phyloP scores from a whole-genome alignment of 106 monocot species.

The Narthecium ossifragum region DNA sequence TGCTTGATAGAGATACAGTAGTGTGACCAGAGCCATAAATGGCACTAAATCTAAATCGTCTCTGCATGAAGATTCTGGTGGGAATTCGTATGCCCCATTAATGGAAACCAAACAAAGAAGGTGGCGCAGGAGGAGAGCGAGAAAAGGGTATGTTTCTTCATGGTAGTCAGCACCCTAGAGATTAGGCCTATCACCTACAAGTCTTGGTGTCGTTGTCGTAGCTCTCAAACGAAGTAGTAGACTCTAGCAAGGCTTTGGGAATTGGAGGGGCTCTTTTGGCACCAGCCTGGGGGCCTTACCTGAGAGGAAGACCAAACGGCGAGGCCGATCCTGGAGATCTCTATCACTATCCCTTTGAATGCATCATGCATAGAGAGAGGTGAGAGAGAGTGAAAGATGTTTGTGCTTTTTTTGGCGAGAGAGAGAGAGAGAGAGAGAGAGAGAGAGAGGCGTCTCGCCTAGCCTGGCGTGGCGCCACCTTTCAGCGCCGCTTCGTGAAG shows the following conservation, averaged over 20 bases:
- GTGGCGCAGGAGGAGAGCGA: not conserved
- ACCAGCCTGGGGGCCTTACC: not conserved
- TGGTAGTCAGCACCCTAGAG: conserved; percentile 18
- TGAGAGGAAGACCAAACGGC: conserved; percentile 10
- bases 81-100: conserved; percentile 13
- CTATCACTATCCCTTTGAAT: not conserved
- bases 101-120: not conserved
- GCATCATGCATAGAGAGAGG: not conserved
- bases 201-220: not conserved
- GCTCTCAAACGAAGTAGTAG: not conserved
- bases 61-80: conserved; percentile 19
- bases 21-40: not conserved
- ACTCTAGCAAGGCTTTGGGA: not conserved
- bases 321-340: conserved; percentile 2
- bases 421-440: not conserved
- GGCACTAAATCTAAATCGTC: conserved; percentile 4
- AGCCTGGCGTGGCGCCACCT: too few relatives aligned
- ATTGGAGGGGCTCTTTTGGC: conserved; percentile 3
- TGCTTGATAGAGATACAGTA: not conserved
- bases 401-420: not conserved
- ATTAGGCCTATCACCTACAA: not conserved
- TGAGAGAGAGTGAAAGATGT: not conserved
- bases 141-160: conserved; percentile 3
- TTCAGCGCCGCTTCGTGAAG: too few relatives aligned
- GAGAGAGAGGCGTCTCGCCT: not conserved